Base-by-base conservation (phyloP, 2,329 filamentous ascomycete genomes). In the Sphaerulina vaccinii region DNA sequence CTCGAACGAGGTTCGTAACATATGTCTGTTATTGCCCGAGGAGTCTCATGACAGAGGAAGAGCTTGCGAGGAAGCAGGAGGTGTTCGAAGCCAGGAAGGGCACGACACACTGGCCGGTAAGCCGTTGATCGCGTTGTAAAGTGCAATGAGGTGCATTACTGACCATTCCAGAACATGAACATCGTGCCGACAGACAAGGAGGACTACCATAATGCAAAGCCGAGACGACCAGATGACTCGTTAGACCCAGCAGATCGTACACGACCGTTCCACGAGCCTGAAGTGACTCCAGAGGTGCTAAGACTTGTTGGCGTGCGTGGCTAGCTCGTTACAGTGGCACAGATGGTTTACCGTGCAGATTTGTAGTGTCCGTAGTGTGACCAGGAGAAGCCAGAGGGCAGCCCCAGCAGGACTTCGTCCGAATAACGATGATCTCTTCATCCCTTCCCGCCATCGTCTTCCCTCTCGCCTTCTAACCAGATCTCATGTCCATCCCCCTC, bases 401-500 rank as follows among this genome's bases (percentile, higher is more conserved):
- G n/a, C n/a, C n/a, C n/a, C n/a, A n/a, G n/a, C n/a, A n/a, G 27
- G n/a, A 32, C 27, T 9, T 32, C n/a, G 27, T n/a, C 27, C 11
- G 9, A 10, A 32, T 10, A 32, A 18, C 10, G 9, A 9, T 42
- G 35, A 40, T n/a, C 45, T 22, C 7, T 11, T 42, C 45, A 40
- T n/a, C 45, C 33, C 7, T 29, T 35, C 1, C 39, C 41, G 13
- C 40, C 48, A 4, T 46, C 44, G 23, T 49, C 57, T 48, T 64
- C 59, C 45, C 68, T 64, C 49, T 79, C 77, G 2, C 71, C 76
- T 18, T 79, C 74, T 0, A 82, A 62, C 55, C 73, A 68, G 16
- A 82, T 77, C 65, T 85, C 82, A 65, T 84, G 81, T 1, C 83
- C 83, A 58, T 74, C 79, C 0, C 84, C 85, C 59, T 88, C 84